These are phyloP conservation scores for Fusarium piperis DNA, from an alignment of 2,329 filamentous ascomycete genomes.

Conservation along the genomic window DNA sequence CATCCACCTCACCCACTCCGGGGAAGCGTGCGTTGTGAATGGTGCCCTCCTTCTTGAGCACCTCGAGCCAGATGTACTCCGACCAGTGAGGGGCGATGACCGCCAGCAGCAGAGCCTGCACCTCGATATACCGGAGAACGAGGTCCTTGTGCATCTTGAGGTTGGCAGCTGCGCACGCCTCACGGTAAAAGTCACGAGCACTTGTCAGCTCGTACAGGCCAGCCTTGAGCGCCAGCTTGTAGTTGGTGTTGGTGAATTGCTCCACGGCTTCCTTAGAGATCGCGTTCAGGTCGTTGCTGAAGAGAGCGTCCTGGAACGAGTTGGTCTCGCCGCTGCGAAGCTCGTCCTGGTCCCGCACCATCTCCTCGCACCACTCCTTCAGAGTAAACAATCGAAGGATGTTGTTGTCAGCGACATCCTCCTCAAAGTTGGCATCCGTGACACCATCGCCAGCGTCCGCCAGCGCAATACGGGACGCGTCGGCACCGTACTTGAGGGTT, in stretches of 20 bases:
- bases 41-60: constrained; percentile 78
- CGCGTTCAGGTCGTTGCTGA: constrained; percentile 91
- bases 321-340: constrained; percentile 81
- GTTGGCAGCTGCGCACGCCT: constrained; percentile 78
- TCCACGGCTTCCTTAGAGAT: constrained; percentile 81
- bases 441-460: constrained; percentile 95
- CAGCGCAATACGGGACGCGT: constrained; percentile 89
- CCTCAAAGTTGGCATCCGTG: constrained; percentile 96
- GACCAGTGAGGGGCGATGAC: constrained; percentile 93
- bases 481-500: constrained; percentile 91
- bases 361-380: constrained; percentile 92
- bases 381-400: constrained; percentile 85
- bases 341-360: constrained; percentile 71
- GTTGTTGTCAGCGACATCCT: constrained; percentile 90
- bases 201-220: constrained; percentile 91
- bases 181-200: constrained; percentile 90
- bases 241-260: constrained; percentile 83
- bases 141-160: constrained; percentile 89
- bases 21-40: constrained; percentile 76
- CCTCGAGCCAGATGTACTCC: constrained; percentile 93
- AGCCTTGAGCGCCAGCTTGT: constrained; percentile 82
- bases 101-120: constrained; percentile 83
- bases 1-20: constrained; percentile 70
- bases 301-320: constrained; percentile 86
- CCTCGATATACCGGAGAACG: constrained; percentile 81